Base-by-base conservation (phyloP, 1,284 basidiomycete species). In the Ganoderma multipileum region DNA sequence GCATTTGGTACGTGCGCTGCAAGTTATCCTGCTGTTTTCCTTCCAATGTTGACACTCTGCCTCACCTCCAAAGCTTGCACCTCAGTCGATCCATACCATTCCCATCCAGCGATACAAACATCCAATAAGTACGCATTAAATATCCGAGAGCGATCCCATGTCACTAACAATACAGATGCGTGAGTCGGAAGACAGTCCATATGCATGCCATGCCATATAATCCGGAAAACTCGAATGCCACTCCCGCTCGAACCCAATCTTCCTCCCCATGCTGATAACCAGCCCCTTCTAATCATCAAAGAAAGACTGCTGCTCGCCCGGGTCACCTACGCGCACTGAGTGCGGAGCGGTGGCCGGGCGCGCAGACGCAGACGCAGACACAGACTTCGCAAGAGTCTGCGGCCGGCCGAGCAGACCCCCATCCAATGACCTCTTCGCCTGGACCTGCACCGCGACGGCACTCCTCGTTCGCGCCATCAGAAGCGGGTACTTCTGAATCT, bases 121-220 rank as follows among this genome's bases (percentile, higher is more conserved):
- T 9, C 20, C 20, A 47, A 39, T 39, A 39, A 39, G 44, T 47
- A 47, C n/a, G 9, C 9, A n/a, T 47, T 47, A 47, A 47, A 47
- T 47, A 47, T 8, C n/a, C 20, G n/a, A 47, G 9, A 47, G 20
- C n/a, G 8, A 8, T 47, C 7, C 44, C 44, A 23, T 47, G 50
- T 52, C 20, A 26, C 28, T 55, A 55, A 55, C 52, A 55, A 55
- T 55, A 55, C 52, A 55, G 28, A 33, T 55, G 52, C 50, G 28
- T 28, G 50, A 36, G 36, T 36, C 9, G 4, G 33, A 44, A 18
- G 42, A 44, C 20, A 6, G n/a, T 47, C 20, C 44, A 47, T 23
- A 23, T 9, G n/a, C n/a, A 52, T 20, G 33, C 33, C 33, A 8
- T 33, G 8, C 33, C 33, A 8, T 23, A 50, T 9, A 50, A 20